These are phyloP conservation scores for Ulmus americana DNA, from an alignment of 331 rosid species.

Conservation along the genomic window DNA sequence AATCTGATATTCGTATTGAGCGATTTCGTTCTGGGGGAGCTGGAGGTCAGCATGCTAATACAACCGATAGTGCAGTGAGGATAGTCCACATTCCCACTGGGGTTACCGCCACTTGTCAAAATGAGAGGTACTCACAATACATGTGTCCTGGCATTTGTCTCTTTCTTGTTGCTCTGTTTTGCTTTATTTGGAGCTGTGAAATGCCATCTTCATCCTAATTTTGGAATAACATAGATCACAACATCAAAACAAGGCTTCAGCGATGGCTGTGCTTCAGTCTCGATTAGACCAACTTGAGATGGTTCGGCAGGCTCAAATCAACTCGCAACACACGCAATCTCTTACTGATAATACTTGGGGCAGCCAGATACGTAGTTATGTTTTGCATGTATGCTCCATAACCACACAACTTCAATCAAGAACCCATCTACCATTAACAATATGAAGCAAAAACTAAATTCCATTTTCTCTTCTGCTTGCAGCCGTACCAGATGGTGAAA, in stretches of 20 bases:
- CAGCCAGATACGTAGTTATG: conserved; percentile 88
- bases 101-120: conserved; percentile 85
- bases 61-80: conserved; percentile 91
- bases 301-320: conserved; percentile 81
- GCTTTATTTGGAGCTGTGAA: neutral
- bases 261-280: conserved; percentile 88
- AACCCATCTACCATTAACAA: conserved; percentile 3
- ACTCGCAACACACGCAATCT: conserved; percentile 73
- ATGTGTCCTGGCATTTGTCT: neutral
- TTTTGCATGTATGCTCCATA: conserved; percentile 63
- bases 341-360: conserved; percentile 97
- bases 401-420: conserved; percentile 13
- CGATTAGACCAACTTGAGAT: conserved; percentile 84
- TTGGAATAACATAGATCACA: conserved; percentile 59
- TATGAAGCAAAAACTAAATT: conserved; percentile 15
- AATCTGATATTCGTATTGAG: conserved; percentile 87
- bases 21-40: conserved; percentile 85
- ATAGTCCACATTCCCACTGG: conserved; percentile 88
- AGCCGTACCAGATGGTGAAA: conserved; percentile 96
- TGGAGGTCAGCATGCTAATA: conserved; percentile 92
- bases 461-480: conserved; percentile 26
- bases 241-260: conserved; percentile 83
- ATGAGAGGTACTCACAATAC: conserved; percentile 54
- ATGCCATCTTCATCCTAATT: conserved; percentile 16
- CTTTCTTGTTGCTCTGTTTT: neutral